These are phyloP conservation scores for Solanum ossicruentum DNA, from an alignment of 257 asterid species.

Conservation along the genomic window DNA sequence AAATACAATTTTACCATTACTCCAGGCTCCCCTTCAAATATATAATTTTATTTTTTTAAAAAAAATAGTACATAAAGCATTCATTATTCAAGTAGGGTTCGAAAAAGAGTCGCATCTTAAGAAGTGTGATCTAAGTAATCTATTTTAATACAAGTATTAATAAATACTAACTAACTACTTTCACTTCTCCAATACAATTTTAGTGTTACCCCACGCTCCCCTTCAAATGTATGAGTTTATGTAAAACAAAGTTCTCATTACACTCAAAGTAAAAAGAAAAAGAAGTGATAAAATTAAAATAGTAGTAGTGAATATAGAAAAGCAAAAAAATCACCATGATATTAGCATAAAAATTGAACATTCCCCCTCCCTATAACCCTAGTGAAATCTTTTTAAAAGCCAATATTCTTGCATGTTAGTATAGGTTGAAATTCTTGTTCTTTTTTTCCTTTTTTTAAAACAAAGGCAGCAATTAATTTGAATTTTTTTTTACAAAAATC, in stretches of 20 bases:
- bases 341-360: neutral
- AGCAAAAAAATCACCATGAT: neutral
- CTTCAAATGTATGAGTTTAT: neutral
- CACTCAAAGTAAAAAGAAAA: neutral
- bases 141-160: too few relatives aligned
- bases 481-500: neutral
- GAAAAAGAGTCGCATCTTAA: too few relatives aligned
- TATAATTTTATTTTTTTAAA: too few relatives aligned
- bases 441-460: neutral
- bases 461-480: neutral
- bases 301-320: neutral
- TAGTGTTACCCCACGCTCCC: too few relatives aligned
- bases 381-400: neutral
- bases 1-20: neutral
- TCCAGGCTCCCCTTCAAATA: too few relatives aligned
- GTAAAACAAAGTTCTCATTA: neutral
- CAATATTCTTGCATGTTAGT: neutral
- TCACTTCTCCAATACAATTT: too few relatives aligned
- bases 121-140: too few relatives aligned
- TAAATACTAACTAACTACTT: too few relatives aligned
- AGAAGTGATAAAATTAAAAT: neutral
- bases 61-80: too few relatives aligned
- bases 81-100: too few relatives aligned
- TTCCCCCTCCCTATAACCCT: neutral
- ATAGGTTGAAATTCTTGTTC: constrained; percentile 6